A percentile compares a stretch with the other conserved stretches of the same genome.
Evolutionary conservation across 1,284 basidiomycete genomes (phyloP).

Genomic region (Ganoderma boninense): DNA sequence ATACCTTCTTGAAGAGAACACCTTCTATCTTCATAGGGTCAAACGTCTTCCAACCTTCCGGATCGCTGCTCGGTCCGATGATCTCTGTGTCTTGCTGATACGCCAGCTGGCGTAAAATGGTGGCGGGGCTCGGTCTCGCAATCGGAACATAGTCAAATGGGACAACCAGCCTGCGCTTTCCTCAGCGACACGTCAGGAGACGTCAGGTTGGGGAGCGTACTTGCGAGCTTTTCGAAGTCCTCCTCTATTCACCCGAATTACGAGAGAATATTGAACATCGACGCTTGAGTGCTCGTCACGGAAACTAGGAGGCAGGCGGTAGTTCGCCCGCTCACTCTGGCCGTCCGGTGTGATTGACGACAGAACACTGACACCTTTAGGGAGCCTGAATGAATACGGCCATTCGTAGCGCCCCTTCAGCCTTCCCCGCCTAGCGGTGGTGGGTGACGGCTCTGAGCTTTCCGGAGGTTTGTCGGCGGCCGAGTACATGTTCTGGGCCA

Average conservation of each 20-base stretch:
- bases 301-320: conserved; percentile 56
- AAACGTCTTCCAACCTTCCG: conserved; percentile 56
- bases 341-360: conserved; percentile 22
- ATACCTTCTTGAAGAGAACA: conserved; percentile 51
- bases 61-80: conserved; percentile 55
- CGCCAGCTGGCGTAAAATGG: conserved; percentile 54
- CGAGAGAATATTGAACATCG: conserved; percentile 58
- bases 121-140: conserved; percentile 52
- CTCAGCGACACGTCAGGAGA: conserved; percentile 2
- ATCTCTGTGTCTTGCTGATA: conserved; percentile 51
- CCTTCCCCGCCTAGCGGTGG: conserved; percentile 47
- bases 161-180: conserved; percentile 27
- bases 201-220: conserved; percentile 24
- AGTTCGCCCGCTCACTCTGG: conserved; percentile 31
- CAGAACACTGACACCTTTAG: conserved; percentile 45
- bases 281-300: conserved; percentile 53
- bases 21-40: conserved; percentile 49
- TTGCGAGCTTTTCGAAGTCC: conserved; percentile 42
- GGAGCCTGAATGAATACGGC: conserved; percentile 56
- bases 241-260: conserved; percentile 55
- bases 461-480: conserved; percentile 9
- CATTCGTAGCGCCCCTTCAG: conserved; percentile 54
- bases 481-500: conserved; percentile 40
- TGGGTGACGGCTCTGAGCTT: not conserved
- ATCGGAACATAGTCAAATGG: conserved; percentile 52